A percentile compares a stretch with the other conserved stretches of the same genome.
These are phyloP conservation scores for Volvox reticuliferus DNA, from an alignment of 139 green algal species.

Conservation along the genomic window DNA sequence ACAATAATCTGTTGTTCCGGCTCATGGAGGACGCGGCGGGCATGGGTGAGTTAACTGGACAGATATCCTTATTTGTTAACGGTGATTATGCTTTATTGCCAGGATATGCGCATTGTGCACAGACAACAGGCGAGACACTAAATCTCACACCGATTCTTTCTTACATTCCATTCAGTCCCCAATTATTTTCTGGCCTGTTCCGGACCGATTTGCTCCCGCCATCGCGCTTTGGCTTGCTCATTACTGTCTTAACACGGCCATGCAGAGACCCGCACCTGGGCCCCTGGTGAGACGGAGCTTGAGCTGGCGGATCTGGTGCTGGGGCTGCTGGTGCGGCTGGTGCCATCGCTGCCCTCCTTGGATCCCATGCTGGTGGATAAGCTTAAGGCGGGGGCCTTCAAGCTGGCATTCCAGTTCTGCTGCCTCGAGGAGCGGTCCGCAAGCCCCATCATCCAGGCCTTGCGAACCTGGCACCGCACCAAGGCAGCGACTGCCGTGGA, in stretches of 20 bases:
- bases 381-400: conserved; percentile 20
- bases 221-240: too few species aligned
- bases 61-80: too few species aligned
- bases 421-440: conserved; percentile 44
- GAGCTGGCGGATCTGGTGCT: conserved; percentile 73
- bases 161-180: too few species aligned
- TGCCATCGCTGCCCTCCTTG: conserved; percentile 35
- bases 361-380: conserved; percentile 30
- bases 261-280: conserved; percentile 53
- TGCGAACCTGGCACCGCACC: neutral
- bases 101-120: too few species aligned
- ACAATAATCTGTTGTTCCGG: conserved; percentile 62
- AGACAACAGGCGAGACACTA: too few species aligned
- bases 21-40: conserved; percentile 71
- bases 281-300: conserved; percentile 67
- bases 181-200: too few species aligned
- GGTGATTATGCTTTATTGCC: too few species aligned
- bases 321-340: conserved; percentile 66
- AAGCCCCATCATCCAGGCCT: conserved; percentile 42
- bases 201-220: too few species aligned
- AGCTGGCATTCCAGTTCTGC: conserved; percentile 54
- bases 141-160: too few species aligned
- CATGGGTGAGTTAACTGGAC: conserved; percentile 55
- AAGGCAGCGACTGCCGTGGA: neutral
- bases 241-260: too few species aligned